Evolutionary conservation across 768 basidiomycete species (phyloP).

Genomic region (Podaxis sp.): DNA sequence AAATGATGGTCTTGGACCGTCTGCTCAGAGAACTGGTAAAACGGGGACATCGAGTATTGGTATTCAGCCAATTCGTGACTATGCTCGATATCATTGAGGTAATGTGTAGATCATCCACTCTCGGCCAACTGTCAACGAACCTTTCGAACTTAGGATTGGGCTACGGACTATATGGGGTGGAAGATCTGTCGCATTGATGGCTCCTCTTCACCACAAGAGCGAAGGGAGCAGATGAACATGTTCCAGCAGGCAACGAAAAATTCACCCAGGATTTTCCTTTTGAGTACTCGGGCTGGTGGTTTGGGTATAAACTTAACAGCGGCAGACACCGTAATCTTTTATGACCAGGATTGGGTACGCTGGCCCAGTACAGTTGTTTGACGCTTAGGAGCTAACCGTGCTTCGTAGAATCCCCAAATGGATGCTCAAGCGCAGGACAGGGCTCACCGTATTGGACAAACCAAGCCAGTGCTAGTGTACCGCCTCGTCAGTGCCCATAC

Average conservation of each 20-base stretch:
- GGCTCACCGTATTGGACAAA: conserved; percentile 96
- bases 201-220: conserved; percentile 68
- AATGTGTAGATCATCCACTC: conserved; percentile 10
- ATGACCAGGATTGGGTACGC: conserved; percentile 86
- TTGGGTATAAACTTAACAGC: conserved; percentile 77
- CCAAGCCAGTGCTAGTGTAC: conserved; percentile 84
- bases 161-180: conserved; percentile 78
- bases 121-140: background rate
- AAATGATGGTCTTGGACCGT: conserved; percentile 95
- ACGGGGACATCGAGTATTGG: conserved; percentile 77
- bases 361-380: background rate
- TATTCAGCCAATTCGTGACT: conserved; percentile 92
- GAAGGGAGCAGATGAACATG: conserved; percentile 77
- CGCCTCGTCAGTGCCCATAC: conserved; percentile 84
- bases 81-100: conserved; percentile 97
- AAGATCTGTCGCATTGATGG: conserved; percentile 91
- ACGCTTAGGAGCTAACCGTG: background rate
- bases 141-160: conserved; percentile 70
- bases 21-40: conserved; percentile 79
- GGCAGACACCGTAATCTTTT: conserved; percentile 91
- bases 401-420: conserved; percentile 83
- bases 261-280: conserved; percentile 71
- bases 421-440: conserved; percentile 95
- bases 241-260: conserved; percentile 70
- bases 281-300: conserved; percentile 78